phyloP scores from a whole-genome alignment of 352 stramenopile species.

The Phytophthora sansomeana region DNA sequence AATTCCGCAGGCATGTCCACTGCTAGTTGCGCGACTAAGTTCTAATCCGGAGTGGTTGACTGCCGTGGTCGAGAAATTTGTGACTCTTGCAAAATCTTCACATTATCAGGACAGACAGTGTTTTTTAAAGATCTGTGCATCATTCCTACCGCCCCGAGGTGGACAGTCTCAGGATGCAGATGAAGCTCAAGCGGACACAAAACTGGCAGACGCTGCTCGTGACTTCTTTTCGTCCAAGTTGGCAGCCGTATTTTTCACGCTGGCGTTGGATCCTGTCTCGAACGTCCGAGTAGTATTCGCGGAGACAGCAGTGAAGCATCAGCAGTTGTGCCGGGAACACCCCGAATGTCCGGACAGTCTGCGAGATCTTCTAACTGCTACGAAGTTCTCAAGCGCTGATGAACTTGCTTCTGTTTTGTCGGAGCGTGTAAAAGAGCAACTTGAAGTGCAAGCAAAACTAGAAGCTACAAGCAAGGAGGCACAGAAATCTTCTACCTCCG shows the following conservation, averaged over 20 bases:
- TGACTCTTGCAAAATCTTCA: conserved; percentile 56
- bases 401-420: conserved; percentile 42
- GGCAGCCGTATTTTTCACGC: conserved; percentile 56
- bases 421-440: conserved; percentile 21
- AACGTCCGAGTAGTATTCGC: conserved; percentile 80
- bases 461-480: conserved; percentile 17
- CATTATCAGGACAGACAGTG: conserved; percentile 77
- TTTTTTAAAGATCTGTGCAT: conserved; percentile 68
- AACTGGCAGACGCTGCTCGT: conserved; percentile 15
- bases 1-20: conserved; percentile 59
- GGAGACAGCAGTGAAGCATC: conserved; percentile 55
- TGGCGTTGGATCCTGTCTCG: conserved; percentile 70
- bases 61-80: conserved; percentile 56
- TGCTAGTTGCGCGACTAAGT: conserved; percentile 61
- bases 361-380: conserved; percentile 29
- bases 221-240: conserved; percentile 66
- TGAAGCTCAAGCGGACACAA: conserved; percentile 12
- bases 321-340: conserved; percentile 43
- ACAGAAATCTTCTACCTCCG: neutral
- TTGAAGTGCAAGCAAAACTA: conserved; percentile 17
- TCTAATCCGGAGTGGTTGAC: conserved; percentile 58
- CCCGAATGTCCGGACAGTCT: conserved; percentile 39
- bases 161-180: conserved; percentile 4
- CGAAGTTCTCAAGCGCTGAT: conserved; percentile 35
- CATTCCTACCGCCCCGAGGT: conserved; percentile 47